These are phyloP conservation scores for Cadophora sp. DNA, from an alignment of 2,329 filamentous ascomycete genomes.

Conservation along the genomic window DNA sequence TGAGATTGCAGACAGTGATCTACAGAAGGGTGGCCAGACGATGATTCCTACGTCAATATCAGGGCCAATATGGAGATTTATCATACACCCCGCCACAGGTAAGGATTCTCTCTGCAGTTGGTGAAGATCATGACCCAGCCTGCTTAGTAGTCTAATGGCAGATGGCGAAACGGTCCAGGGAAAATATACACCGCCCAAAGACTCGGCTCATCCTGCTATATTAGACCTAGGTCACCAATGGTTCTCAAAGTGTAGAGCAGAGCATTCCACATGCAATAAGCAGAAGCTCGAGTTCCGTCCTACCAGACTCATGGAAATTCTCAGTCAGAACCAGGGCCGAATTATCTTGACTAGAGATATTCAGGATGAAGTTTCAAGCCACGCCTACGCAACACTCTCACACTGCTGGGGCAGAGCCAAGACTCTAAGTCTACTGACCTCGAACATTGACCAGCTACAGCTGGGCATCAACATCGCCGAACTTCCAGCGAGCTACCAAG, in stretches of 20 bases:
- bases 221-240: background rate
- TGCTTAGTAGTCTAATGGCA: background rate
- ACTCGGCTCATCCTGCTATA: background rate
- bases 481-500: conserved; percentile 4
- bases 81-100: background rate
- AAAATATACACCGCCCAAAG: background rate
- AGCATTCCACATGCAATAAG: background rate
- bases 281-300: background rate
- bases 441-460: background rate
- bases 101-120: background rate
- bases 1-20: background rate
- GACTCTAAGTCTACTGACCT: background rate
- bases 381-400: background rate
- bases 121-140: no score
- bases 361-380: background rate
- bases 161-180: background rate
- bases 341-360: background rate
- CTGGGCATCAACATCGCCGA: background rate
- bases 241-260: background rate
- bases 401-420: background rate
- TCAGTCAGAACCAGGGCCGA: background rate
- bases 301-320: background rate
- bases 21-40: no score
- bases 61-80: background rate
- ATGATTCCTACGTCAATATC: background rate